Conservation (phyloP, 352 stramenopile genomes). For the Globisporangium acanthophoron region DNA sequence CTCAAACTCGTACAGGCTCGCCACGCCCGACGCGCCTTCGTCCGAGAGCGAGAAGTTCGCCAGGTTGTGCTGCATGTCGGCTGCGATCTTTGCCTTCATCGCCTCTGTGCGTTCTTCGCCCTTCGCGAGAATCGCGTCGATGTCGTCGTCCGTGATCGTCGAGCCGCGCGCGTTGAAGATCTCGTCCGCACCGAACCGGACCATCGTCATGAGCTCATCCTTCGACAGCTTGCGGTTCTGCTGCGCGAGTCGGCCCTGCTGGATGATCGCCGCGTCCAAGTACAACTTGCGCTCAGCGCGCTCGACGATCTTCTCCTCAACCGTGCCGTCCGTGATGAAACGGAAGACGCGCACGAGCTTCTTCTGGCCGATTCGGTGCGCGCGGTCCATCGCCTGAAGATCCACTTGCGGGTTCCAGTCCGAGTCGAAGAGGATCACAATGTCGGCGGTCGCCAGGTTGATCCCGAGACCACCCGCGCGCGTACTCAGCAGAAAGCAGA, state of each 20-base stretch:
- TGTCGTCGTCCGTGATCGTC: constrained; percentile 91
- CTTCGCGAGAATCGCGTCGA: constrained; percentile 88
- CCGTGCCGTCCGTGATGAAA: constrained; percentile 96
- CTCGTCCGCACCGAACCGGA: constrained; percentile 87
- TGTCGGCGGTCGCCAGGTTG: constrained; percentile 98
- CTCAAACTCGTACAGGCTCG: constrained; percentile 87
- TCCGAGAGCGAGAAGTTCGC: constrained; percentile 93
- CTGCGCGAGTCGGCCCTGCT: constrained; percentile 95
- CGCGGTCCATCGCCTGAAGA: constrained; percentile 98
- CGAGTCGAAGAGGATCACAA: constrained; percentile 97
- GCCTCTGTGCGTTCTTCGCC: constrained; percentile 88
- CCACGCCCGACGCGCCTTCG: constrained; percentile 76
- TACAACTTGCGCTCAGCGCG: constrained; percentile 98
- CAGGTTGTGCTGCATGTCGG: constrained; percentile 94
- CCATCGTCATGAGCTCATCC: constrained; percentile 97
- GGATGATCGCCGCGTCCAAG: constrained; percentile 98
- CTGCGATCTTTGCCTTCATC: constrained; percentile 84
- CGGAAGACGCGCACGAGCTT: constrained; percentile 98
- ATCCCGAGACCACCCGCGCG: constrained; percentile 95
- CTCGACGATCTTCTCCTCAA: constrained; percentile 99
- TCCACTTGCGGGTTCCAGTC: constrained; percentile 99
- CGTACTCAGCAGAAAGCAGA: constrained; percentile 97
- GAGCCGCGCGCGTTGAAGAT: constrained; percentile 86
- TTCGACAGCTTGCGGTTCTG: constrained; percentile 92
- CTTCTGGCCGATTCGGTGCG: constrained; percentile 97